phyloP scores from a whole-genome alignment of 371 early-diverging fungal genomes.

The Batkoa obscura region DNA sequence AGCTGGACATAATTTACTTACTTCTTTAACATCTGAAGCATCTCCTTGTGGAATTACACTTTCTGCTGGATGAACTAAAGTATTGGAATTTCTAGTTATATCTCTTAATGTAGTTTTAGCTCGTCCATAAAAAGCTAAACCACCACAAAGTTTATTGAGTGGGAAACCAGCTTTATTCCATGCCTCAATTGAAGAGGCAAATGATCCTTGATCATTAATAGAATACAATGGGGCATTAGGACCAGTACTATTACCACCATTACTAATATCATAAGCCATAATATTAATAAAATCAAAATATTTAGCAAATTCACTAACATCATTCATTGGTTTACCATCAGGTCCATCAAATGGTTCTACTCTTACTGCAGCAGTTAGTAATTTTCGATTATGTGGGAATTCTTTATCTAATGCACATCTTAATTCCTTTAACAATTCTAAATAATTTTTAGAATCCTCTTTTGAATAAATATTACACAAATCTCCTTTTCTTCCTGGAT shows the following conservation, averaged over 20 bases:
- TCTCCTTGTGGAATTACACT: background rate
- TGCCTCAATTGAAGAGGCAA: background rate
- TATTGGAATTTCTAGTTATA: slow-evolving; percentile 12
- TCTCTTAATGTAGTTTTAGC: slow-evolving; percentile 22
- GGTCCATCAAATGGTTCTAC: slow-evolving; percentile 31
- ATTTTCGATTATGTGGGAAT: slow-evolving; percentile 30
- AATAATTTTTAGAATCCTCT: slow-evolving; percentile 26
- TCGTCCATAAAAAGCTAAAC: slow-evolving; percentile 47
- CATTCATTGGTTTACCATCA: slow-evolving; percentile 25
- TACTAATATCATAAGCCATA: slow-evolving; percentile 29
- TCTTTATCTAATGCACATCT: slow-evolving; percentile 34
- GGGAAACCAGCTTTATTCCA: slow-evolving; percentile 1
- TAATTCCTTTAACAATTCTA: slow-evolving; percentile 36
- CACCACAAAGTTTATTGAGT: slow-evolving; percentile 11
- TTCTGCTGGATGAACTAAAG: background rate
- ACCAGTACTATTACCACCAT: slow-evolving; percentile 24
- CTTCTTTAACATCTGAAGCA: background rate
- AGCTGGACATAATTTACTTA: background rate
- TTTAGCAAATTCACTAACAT: slow-evolving; percentile 32
- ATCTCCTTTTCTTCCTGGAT: slow-evolving; percentile 42
- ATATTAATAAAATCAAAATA: slow-evolving; percentile 36
- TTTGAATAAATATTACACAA: slow-evolving; percentile 39
- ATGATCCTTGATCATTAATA: slow-evolving; percentile 12
- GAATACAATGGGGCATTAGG: slow-evolving; percentile 43
- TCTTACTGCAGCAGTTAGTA: slow-evolving; percentile 50